Evolutionary conservation across 129 eudicot species (phyloP).

Genomic region (Pulicaria dysenterica): DNA sequence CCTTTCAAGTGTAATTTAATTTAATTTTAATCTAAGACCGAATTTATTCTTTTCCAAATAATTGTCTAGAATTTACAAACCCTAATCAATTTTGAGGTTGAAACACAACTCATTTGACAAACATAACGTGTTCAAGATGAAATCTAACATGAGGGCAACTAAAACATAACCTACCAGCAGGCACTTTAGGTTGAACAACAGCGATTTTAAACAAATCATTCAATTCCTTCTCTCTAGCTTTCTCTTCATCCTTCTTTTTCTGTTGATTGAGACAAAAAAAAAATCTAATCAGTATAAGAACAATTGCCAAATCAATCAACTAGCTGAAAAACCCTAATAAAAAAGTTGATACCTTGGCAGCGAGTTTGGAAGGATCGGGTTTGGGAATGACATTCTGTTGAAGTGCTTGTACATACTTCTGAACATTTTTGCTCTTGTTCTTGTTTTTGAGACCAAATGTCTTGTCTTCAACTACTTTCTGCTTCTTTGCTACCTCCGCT

Average conservation of each 20-base stretch:
- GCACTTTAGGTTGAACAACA: slow-evolving; percentile 89
- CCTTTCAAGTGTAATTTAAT: not conserved
- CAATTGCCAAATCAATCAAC: not conserved
- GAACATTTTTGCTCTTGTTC: slow-evolving; percentile 86
- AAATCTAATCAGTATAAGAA: not conserved
- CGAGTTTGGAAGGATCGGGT: slow-evolving; percentile 62
- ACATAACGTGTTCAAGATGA: not conserved
- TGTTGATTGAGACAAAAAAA: slow-evolving; percentile 21
- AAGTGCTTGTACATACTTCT: slow-evolving; percentile 78
- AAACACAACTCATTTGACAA: not conserved
- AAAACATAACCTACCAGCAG: slow-evolving; percentile 54
- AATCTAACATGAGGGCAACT: slow-evolving; percentile 2
- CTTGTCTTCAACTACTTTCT: slow-evolving; percentile 82
- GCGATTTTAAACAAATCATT: slow-evolving; percentile 85
- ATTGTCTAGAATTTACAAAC: not conserved
- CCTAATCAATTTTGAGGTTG: not conserved
- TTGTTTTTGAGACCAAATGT: slow-evolving; percentile 89
- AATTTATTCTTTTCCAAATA: not conserved
- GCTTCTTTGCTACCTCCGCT: slow-evolving; percentile 82
- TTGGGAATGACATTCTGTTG: slow-evolving; percentile 68
- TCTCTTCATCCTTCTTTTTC: slow-evolving; percentile 94
- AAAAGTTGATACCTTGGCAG: slow-evolving; percentile 52
- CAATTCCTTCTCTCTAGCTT: slow-evolving; percentile 81
- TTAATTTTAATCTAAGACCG: not conserved
- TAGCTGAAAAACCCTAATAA: not conserved